These are phyloP conservation scores for Amyloporia xantha DNA, from an alignment of 768 basidiomycete species.

Conservation along the genomic window DNA sequence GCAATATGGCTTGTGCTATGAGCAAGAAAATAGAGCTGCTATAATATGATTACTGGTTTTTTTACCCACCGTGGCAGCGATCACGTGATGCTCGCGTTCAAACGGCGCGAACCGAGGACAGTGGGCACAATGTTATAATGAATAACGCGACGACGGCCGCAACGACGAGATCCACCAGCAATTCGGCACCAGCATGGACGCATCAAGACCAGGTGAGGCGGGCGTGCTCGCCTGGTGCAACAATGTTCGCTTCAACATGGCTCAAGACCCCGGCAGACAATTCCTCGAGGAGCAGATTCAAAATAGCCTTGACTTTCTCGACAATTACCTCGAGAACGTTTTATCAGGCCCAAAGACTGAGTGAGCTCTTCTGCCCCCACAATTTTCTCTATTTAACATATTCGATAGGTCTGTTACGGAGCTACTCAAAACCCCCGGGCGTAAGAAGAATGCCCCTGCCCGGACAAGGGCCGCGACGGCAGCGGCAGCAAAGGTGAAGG, in stretches of 20 bases:
- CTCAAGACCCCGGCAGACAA: constrained; percentile 63
- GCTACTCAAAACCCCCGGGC: constrained; percentile 77
- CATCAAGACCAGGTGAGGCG: constrained; percentile 21
- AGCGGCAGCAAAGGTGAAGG: constrained; percentile 39
- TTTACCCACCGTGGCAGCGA: no score
- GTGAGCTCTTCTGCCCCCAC: constrained; percentile 30
- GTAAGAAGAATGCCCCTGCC: constrained; percentile 52
- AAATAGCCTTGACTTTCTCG: constrained; percentile 74
- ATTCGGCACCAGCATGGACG: background rate
- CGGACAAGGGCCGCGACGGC: constrained; percentile 39
- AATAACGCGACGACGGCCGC: no score
- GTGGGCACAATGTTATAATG: no score
- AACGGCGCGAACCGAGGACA: no score
- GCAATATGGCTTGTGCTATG: no score
- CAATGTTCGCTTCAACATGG: constrained; percentile 60
- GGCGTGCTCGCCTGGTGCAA: constrained; percentile 70
- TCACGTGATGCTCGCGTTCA: no score
- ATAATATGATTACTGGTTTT: no score
- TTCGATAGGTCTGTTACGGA: constrained; percentile 61
- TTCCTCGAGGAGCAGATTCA: constrained; percentile 70
- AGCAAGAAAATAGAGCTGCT: no score
- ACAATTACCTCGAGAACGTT: constrained; percentile 71
- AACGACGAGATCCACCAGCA: background rate
- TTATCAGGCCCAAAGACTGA: constrained; percentile 59
- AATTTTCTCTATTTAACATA: background rate